Base-by-base conservation (phyloP, 805 yeast genomes). In the Yarrowia deformans region DNA sequence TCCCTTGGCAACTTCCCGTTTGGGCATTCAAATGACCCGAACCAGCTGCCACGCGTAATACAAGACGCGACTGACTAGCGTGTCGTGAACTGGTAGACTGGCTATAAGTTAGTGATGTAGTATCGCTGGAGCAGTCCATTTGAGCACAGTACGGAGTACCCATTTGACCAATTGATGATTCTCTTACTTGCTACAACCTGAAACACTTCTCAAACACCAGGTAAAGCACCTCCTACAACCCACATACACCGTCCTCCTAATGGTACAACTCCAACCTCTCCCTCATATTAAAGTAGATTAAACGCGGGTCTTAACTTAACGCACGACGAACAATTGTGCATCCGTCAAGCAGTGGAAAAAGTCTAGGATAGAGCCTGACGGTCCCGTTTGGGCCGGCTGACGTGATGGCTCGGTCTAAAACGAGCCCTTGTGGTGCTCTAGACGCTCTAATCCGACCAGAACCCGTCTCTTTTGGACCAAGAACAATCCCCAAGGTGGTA, bases 1-100 rank as follows among this genome's bases (percentile, higher is more conserved):
- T 8, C 34, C n/a, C n/a, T n/a, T 18, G 32, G 19, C 19, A 14
- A 23, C 43, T 40, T 55, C 61, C 61, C 46, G 29, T n/a, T 23
- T 13, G 37, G 63, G 63, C 63, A 56, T 56, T 12, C 63, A 56
- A 56, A 56, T 56, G 63, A 48, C 63, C 42, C 63, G 9, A 56
- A 23, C 34, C 39, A 34, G 43, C 2, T 14, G 18, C 43, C 43
- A 40, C 43, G 43, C 43, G 16, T 13, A 34, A 34, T 34, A 34
- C 6, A 39, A 35, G 42, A 40, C 43, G 18, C 43, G 43, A 40
- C 37, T 6, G 29, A 23, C 29, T 23, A 23, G 29, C 29, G 29
- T 23, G 29, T n/a, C n/a, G n/a, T n/a, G n/a, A n/a, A n/a, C n/a
- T n/a, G n/a, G n/a, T n/a, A n/a, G n/a, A n/a, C n/a, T n/a, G n/a